Evolutionary conservation across 2,329 filamentous ascomycete genomes (phyloP).

Genomic region (Stemphylium lycopersici): DNA sequence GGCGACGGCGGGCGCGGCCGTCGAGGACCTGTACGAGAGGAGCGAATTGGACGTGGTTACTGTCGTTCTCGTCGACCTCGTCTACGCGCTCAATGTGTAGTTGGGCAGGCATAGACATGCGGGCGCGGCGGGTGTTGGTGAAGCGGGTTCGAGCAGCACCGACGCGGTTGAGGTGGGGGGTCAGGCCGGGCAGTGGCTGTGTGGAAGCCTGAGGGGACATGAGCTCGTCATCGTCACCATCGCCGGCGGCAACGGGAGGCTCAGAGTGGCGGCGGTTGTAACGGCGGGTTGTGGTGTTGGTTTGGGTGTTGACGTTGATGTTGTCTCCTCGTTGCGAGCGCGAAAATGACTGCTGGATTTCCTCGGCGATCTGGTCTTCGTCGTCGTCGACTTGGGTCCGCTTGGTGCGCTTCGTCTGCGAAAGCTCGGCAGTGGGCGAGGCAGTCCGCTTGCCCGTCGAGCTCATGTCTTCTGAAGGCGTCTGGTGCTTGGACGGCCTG

Average conservation of each 20-base stretch:
- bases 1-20: constrained; percentile 44
- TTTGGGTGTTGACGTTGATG: constrained; percentile 20
- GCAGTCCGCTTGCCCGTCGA: constrained; percentile 36
- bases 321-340: constrained; percentile 31
- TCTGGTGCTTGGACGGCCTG: constrained; percentile 35
- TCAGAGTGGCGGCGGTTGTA: constrained; percentile 44
- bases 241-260: constrained; percentile 30
- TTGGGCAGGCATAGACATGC: constrained; percentile 47
- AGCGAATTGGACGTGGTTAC: constrained; percentile 41
- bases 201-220: constrained; percentile 28
- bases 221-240: constrained; percentile 19
- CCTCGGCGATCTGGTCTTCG: constrained; percentile 42
- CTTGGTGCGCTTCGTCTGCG: constrained; percentile 43
- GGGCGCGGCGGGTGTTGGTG: constrained; percentile 34
- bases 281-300: constrained; percentile 24
- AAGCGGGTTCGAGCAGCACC: constrained; percentile 34
- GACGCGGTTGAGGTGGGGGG: constrained; percentile 41
- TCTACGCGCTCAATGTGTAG: constrained; percentile 34
- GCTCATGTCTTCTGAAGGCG: constrained; percentile 26
- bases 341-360: constrained; percentile 39
- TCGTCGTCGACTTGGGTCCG: constrained; percentile 37
- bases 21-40: constrained; percentile 44
- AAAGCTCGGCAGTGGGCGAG: constrained; percentile 33
- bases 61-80: constrained; percentile 26
- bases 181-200: constrained; percentile 38